Conservation (phyloP, 495 filamentous ascomycete genomes). For the Chaetomium cochliodes region DNA sequence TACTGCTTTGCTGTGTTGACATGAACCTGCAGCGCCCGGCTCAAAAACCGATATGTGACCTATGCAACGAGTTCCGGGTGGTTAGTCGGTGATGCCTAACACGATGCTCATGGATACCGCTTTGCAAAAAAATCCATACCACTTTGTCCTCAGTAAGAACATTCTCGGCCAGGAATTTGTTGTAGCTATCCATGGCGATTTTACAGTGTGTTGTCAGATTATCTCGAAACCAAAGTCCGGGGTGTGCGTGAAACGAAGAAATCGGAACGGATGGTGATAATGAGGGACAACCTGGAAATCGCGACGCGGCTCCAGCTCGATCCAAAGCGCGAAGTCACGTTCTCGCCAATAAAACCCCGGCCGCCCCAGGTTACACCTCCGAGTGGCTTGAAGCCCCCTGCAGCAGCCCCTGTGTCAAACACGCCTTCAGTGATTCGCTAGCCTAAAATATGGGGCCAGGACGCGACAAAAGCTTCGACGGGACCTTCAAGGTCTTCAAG, state of each 20-base stretch:
- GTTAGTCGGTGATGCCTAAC: slow-evolving; percentile 3
- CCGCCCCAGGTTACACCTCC: slow-evolving; percentile 1
- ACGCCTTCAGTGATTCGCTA: slow-evolving; percentile 1
- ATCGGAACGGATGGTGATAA: background rate
- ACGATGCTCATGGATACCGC: background rate
- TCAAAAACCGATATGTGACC: slow-evolving; percentile 83
- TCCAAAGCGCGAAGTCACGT: slow-evolving; percentile 34
- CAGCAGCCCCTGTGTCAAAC: slow-evolving; percentile 1
- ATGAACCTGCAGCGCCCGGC: slow-evolving; percentile 75
- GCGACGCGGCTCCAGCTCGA: slow-evolving; percentile 10
- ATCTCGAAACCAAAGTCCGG: background rate
- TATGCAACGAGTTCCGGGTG: slow-evolving; percentile 34
- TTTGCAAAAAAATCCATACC: slow-evolving; percentile 47
- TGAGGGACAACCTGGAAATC: slow-evolving; percentile 3
- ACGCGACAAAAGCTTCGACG: slow-evolving; percentile 7
- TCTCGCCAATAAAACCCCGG: slow-evolving; percentile 19
- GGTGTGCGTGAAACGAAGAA: background rate
- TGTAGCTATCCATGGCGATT: slow-evolving; percentile 57
- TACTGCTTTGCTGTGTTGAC: slow-evolving; percentile 57
- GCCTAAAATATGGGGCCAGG: background rate
- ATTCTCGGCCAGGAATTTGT: slow-evolving; percentile 67
- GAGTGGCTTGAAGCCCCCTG: slow-evolving; percentile 23
- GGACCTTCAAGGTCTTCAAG: slow-evolving; percentile 24
- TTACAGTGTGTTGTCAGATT: background rate
- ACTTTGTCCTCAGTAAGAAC: slow-evolving; percentile 74